Conservation (phyloP, 331 rosid species). For the Dryas integrifolia region DNA sequence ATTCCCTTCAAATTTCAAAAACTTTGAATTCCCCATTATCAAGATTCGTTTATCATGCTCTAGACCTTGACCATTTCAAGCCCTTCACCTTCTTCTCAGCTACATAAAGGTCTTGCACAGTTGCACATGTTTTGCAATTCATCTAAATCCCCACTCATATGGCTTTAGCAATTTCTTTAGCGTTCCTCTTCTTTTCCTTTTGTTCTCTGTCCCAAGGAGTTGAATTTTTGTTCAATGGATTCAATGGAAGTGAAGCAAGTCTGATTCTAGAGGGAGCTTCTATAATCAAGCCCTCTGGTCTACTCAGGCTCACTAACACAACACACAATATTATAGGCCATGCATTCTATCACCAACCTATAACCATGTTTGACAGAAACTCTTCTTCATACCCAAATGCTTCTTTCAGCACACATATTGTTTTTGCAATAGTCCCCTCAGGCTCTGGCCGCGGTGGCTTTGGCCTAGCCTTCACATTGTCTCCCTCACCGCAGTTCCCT, state of each 20-base stretch:
- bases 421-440: constrained; percentile 51
- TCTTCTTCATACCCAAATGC: constrained; percentile 21
- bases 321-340: constrained; percentile 41
- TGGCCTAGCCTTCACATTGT: constrained; percentile 60
- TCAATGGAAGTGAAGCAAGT: constrained; percentile 20
- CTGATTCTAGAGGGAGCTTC: constrained; percentile 34
- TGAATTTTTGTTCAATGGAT: constrained; percentile 43
- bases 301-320: constrained; percentile 51
- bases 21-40: background rate
- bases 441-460: constrained; percentile 47
- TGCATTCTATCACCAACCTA: constrained; percentile 34
- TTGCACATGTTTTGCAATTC: background rate
- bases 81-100: background rate
- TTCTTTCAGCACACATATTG: constrained; percentile 61
- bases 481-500: constrained; percentile 40
- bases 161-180: constrained; percentile 31
- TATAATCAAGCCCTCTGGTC: constrained; percentile 35
- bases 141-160: constrained; percentile 12
- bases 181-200: constrained; percentile 25
- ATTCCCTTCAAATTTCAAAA: background rate
- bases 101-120: background rate
- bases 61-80: constrained; percentile 12
- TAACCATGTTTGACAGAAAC: constrained; percentile 31
- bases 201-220: constrained; percentile 12
- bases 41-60: background rate